Percentiles rank a stretch among this genome's conserved stretches.
phyloP scores from a whole-genome alignment of 208 protist genomes.

The Crithidia expoeki region DNA sequence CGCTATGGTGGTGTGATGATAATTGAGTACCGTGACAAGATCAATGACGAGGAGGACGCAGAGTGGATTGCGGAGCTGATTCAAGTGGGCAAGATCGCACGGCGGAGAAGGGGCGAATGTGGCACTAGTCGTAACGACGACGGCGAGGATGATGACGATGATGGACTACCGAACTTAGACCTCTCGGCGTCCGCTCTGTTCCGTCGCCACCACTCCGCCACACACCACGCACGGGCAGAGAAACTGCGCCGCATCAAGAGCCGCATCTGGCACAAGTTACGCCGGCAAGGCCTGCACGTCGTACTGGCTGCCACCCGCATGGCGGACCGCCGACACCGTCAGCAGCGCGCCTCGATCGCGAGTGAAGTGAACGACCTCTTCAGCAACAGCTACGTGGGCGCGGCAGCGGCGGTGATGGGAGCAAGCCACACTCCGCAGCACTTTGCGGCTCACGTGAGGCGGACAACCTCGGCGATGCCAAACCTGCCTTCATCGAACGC shows the following conservation, averaged over 20 bases:
- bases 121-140: not conserved
- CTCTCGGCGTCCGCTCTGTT: slow-evolving; percentile 11
- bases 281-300: slow-evolving; percentile 39
- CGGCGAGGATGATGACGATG: not conserved
- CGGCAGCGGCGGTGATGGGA: slow-evolving; percentile 8
- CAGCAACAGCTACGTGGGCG: slow-evolving; percentile 4
- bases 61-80: slow-evolving; percentile 46
- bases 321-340: slow-evolving; percentile 35
- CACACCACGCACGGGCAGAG: slow-evolving; percentile 28
- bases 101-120: not conserved
- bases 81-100: slow-evolving; percentile 8
- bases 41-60: slow-evolving; percentile 38
- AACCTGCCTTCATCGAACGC: slow-evolving; percentile 1
- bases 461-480: not conserved
- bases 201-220: slow-evolving; percentile 3
- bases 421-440: slow-evolving; percentile 4
- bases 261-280: slow-evolving; percentile 38
- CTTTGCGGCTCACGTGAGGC: not conserved
- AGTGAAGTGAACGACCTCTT: slow-evolving; percentile 21
- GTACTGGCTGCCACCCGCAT: slow-evolving; percentile 47
- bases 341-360: slow-evolving; percentile 18
- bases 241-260: slow-evolving; percentile 40
- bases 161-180: not conserved
- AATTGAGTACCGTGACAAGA: slow-evolving; percentile 57
- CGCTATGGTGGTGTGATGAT: slow-evolving; percentile 71